Evolutionary conservation across 768 basidiomycete genomes (phyloP), one percentile per base, ranked within the genome.

Genomic region (Botryobasidium botryosum): DNA sequence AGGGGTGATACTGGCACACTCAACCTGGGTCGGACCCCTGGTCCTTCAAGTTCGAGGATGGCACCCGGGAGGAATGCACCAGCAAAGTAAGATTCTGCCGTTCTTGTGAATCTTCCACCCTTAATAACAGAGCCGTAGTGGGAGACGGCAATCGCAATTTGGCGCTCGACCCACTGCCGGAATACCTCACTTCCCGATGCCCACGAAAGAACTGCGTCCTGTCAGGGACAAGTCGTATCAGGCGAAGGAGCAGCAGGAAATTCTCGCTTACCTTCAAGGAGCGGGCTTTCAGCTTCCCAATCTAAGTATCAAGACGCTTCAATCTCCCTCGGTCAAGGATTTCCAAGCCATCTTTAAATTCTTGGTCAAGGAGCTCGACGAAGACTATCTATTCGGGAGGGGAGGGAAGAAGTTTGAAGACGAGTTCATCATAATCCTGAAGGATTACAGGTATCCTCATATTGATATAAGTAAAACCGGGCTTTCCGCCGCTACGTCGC

Each of bases 341-440:
- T 96, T 85, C 55, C 75, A 84, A 24, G 64, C 70, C 1, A 81
- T 96, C 33, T 88, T 94, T 57, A 74, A 82, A 44, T 78, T 78
- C 49, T 69, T 97, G 12, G 67, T 88, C 25, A 57, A 63, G 13
- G 68, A 68, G 21, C 63, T 90, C 10, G 90, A 96, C 56, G 77
- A 81, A 4, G 64, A 63, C 44, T 75, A 77, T 31, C 52, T 62
- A 66, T 71, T n/a, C 65, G 70, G 50, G 66, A 68, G 54, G 25
- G 62, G 69, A 43, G 66, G 66, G 26, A 64, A 63, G 50, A 72
- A 70, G 38, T 68, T 74, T 40, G 90, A 92, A 52, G 90, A 96
- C 43, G 85, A 91, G 52, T 79, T 87, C 51, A 67, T 84, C 10
- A 69, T 69, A 3, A 68, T 82, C 6, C 58, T 99, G 51, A 80